Evolutionary conservation across 352 stramenopile genomes (phyloP), one percentile per base, ranked within the genome.

Genomic region (Plasmopara muralis): DNA sequence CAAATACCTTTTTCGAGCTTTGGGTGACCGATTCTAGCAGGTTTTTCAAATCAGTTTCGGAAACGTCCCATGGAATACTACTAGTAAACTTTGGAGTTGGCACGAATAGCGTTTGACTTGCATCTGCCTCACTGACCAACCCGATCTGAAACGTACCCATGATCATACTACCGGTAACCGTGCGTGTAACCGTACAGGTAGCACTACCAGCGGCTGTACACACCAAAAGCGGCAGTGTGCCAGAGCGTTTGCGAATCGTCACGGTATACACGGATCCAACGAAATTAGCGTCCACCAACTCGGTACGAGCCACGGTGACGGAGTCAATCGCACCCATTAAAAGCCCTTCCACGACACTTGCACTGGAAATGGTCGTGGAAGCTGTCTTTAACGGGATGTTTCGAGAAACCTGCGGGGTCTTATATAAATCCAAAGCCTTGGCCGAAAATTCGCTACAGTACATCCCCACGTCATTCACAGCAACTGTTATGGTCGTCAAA

Each of bases 1-100:
- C 91, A 65, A 96, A 98, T 4, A 93, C 82, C 33, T 66, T 68
- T 35, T 95, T 81, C 0, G 31, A 48, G 16, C 34, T 62, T 16
- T 48, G 30, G 1, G 47, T 43, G 4, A 91, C 62, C 2, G 9
- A 43, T 63, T 88, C 65, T 9, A 93, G 46, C 0, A 50, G 57
- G 6, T 29, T 70, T 38, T 96, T 81, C 39, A 91, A 55, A 20
- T 59, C 43, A 0, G 80, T 67, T n/a, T 94, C 61, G 5, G 72
- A 84, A 7, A 71, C 72, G 54, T 97, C 88, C 83, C 94, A 82
- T 33, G 72, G 55, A 78, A 90, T 83, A 43, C 51, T 33, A 0
- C 2, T 13, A 13, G 44, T 57, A 38, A 57, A 68, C 4, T 54
- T 4, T 2, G 42, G 15, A 0, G 68, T 83, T 5, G 58, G 43